A percentile compares a stretch with the other conserved stretches of the same genome.
These are phyloP conservation scores for Cyclotella kingstonii DNA, from an alignment of 108 stramenopile species.

Conservation along the genomic window DNA sequence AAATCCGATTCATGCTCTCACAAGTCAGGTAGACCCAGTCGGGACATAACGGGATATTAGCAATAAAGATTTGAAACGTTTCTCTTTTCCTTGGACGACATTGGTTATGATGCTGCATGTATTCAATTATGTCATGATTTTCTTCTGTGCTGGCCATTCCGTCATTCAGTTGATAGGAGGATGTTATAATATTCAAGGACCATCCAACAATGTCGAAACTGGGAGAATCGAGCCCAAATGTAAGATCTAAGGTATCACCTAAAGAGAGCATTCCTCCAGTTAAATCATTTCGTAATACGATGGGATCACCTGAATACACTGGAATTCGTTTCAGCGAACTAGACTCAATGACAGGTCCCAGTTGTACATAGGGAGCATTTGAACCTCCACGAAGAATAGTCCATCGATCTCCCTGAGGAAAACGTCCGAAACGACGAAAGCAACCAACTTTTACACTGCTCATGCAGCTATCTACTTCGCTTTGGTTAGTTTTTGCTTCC, in stretches of 20 bases:
- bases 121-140: conserved; percentile 46
- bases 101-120: conserved; percentile 49
- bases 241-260: conserved; percentile 17
- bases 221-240: conserved; percentile 30
- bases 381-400: conserved; percentile 35
- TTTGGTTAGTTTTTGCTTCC: background rate
- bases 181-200: conserved; percentile 33
- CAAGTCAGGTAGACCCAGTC: conserved; percentile 56
- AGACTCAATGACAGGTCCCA: conserved; percentile 15
- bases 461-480: background rate
- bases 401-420: conserved; percentile 35
- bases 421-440: conserved; percentile 32
- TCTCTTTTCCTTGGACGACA: conserved; percentile 52
- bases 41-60: conserved; percentile 57
- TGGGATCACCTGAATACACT: conserved; percentile 60
- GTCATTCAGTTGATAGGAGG: conserved; percentile 42
- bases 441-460: conserved; percentile 30
- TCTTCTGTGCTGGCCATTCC: conserved; percentile 36
- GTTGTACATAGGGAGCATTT: conserved; percentile 23
- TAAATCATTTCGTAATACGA: conserved; percentile 57
- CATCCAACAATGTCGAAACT: conserved; percentile 11
- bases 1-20: conserved; percentile 42
- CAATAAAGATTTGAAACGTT: conserved; percentile 56
- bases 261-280: conserved; percentile 70
- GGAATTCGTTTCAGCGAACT: conserved; percentile 23